Evolutionary conservation across 164 flowering plant genomes (phyloP).

Genomic region (Houttuynia cordata): DNA sequence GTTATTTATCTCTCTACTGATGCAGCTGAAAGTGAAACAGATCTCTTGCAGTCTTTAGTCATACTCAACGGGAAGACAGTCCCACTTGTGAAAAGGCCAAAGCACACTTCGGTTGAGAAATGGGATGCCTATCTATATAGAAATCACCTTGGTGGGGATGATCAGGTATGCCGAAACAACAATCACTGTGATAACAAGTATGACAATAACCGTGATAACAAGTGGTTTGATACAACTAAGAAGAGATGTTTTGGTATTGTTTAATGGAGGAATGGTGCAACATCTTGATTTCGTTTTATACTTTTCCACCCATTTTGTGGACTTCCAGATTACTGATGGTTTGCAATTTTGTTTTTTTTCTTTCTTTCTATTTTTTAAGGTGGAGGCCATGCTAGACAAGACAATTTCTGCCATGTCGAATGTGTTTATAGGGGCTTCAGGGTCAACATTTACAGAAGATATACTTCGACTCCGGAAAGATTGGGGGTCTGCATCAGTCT

Average conservation of each 20-base stretch:
- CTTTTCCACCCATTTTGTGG: too few species aligned
- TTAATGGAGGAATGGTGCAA: too few species aligned
- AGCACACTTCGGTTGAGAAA: conserved; percentile 78
- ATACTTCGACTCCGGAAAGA: conserved; percentile 72
- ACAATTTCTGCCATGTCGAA: conserved; percentile 77
- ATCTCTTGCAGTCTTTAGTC: conserved; percentile 65
- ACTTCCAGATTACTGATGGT: neutral
- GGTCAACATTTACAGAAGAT: conserved; percentile 98
- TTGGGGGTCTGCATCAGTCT: conserved; percentile 68
- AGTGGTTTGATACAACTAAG: too few species aligned
- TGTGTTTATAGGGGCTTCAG: conserved; percentile 81
- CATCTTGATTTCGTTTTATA: too few species aligned
- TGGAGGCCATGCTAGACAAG: conserved; percentile 99
- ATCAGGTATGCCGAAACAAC: conserved; percentile 46
- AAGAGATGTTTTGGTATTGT: too few species aligned
- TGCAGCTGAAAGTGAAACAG: conserved; percentile 97
- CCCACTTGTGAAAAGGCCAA: conserved; percentile 80
- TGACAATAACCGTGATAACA: neutral
- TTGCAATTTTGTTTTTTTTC: conserved; percentile 3
- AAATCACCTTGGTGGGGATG: conserved; percentile 52
- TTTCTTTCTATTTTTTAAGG: conserved; percentile 30
- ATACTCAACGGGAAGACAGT: conserved; percentile 56
- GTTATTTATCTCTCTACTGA: conserved; percentile 94
- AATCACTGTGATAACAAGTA: neutral
- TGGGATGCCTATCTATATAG: conserved; percentile 93